phyloP scores from a whole-genome alignment of 2,329 filamentous ascomycete species.

The Hypocreales sp. region DNA sequence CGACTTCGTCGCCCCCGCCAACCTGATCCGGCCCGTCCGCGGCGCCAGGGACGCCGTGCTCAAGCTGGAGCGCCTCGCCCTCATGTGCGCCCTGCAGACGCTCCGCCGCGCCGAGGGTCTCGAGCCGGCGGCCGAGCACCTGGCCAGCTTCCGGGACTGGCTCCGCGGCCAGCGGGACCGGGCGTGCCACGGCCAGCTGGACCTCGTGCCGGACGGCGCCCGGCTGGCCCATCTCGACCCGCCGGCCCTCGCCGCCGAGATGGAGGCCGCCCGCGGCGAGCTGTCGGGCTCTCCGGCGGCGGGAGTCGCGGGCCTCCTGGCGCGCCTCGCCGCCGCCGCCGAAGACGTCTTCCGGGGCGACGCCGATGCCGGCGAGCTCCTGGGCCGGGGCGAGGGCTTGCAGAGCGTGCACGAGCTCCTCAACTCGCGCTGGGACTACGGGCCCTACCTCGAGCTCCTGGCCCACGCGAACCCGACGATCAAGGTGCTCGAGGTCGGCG shows the following conservation, averaged over 20 bases:
- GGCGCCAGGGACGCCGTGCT: background rate
- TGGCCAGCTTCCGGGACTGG: background rate
- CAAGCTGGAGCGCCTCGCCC: background rate
- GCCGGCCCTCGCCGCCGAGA: background rate
- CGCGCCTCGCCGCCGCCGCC: background rate
- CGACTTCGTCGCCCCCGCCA: constrained; percentile 1
- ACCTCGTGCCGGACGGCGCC: background rate
- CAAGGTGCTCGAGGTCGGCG: constrained; percentile 14
- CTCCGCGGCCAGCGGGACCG: background rate
- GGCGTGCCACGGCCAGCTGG: background rate
- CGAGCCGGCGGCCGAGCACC: background rate
- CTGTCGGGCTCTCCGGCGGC: background rate
- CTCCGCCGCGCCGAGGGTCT: background rate
- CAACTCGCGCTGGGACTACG: background rate
- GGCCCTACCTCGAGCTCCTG: background rate
- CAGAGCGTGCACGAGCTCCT: background rate
- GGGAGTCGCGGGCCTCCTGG: background rate
- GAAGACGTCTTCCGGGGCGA: background rate
- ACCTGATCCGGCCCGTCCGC: background rate
- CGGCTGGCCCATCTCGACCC: background rate
- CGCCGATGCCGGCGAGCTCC: background rate
- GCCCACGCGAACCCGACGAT: constrained; percentile 3
- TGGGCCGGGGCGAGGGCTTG: background rate
- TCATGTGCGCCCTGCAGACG: constrained; percentile 1
- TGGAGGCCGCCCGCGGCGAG: background rate